Percentiles rank a stretch among this genome's conserved stretches.
phyloP scores from a whole-genome alignment of 257 asterid genomes.

The Eucommia ulmoides region DNA sequence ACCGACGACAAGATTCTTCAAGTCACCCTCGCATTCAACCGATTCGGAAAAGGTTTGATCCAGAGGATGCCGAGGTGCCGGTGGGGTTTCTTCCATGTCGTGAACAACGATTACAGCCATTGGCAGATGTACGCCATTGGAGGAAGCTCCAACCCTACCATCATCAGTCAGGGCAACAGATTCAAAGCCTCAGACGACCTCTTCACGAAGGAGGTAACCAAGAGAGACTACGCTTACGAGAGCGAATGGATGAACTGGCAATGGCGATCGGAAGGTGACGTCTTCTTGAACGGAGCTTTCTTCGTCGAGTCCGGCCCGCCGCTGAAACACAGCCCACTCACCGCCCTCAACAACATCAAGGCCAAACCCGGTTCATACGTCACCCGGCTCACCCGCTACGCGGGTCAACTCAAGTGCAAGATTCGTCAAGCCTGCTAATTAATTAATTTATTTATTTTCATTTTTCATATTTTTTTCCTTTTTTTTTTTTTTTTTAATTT shows the following conservation, averaged over 20 bases:
- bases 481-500: neutral
- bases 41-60: conserved; percentile 49
- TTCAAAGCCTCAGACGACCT: conserved; percentile 45
- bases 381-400: conserved; percentile 50
- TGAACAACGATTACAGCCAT: conserved; percentile 61
- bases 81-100: conserved; percentile 74
- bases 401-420: conserved; percentile 52
- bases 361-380: conserved; percentile 48
- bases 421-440: conserved; percentile 23
- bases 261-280: conserved; percentile 71
- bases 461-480: no score
- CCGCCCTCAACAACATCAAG: conserved; percentile 15
- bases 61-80: conserved; percentile 88
- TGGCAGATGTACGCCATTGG: conserved; percentile 86
- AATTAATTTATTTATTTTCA: no score
- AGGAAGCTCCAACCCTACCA: conserved; percentile 66
- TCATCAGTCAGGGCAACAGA: conserved; percentile 82
- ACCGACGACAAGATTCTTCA: conserved; percentile 67
- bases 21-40: conserved; percentile 66
- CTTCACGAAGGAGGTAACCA: conserved; percentile 52
- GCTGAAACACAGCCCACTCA: conserved; percentile 17
- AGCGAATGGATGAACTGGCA: conserved; percentile 54
- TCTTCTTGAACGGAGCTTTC: conserved; percentile 54
- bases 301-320: conserved; percentile 47
- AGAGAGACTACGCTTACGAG: conserved; percentile 32